Evolutionary conservation across 164 flowering plant species (phyloP), one percentile per base, ranked within the genome.

Genomic region (Echeveria elegans): DNA sequence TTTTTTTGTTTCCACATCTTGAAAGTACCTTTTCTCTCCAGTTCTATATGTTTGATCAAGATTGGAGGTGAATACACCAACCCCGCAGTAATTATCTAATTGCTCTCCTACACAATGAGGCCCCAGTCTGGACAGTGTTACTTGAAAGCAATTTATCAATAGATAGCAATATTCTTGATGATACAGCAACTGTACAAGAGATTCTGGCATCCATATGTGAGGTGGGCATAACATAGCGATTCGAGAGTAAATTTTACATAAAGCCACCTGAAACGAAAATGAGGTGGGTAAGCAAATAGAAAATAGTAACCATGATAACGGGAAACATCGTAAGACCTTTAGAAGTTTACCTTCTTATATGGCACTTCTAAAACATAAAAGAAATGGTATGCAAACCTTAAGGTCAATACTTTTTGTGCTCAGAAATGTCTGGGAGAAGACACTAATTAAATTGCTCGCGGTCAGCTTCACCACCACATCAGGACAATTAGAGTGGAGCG

Each of bases 121-220:
- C 74, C 85, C 87, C 77, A 92, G 92, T 41, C 76, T 60, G 66
- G 73, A 78, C 15, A 92, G 37, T 68, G 85, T 87, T 11, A 74
- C 85, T 64, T 71, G 80, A 63, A 91, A 76, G 80, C 97, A 89
- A 68, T 83, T 84, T 72, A 82, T 71, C 80, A 95, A 71, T 32
- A 71, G 74, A 31, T 70, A 72, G 72, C 90, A 86, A 6, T 85
- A 86, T 69, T 81, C 79, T 37, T 87, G 72, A 64, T 76, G 76
- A 71, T 63, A 74, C 70, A 95, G 83, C 70, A 78, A 63, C 58
- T 76, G 52, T 59, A 90, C 65, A 52, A 95, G 91, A 69, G 69
- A 72, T 70, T 83, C 88, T 37, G 96, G 97, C 77, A 67, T 88
- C 97, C 97, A 92, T 67, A 88, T 74, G 73, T 80, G 78, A 53